phyloP scores from a whole-genome alignment of 768 basidiomycete species.

The Sutorius australiensis region DNA sequence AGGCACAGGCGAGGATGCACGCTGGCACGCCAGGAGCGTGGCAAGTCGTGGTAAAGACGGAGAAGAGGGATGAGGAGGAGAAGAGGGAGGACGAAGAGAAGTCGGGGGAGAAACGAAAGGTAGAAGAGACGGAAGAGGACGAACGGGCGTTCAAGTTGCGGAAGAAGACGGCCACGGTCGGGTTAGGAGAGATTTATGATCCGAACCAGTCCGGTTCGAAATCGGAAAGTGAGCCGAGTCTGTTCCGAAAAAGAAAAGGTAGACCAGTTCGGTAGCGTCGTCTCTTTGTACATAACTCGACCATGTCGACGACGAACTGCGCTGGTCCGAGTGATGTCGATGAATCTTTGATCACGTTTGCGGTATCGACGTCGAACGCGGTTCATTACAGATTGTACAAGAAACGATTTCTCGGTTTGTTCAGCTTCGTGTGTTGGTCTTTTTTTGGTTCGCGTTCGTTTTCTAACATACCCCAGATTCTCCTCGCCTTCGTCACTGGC shows the following conservation, averaged over 20 bases:
- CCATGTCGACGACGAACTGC: neutral
- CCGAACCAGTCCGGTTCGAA: slow-evolving; percentile 34
- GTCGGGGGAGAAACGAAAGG: slow-evolving; percentile 34
- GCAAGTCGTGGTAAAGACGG: slow-evolving; percentile 50
- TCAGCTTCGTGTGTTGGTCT: slow-evolving; percentile 56
- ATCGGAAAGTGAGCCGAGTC: slow-evolving; percentile 18
- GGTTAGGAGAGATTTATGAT: slow-evolving; percentile 80
- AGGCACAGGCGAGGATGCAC: slow-evolving; percentile 52
- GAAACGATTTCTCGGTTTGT: slow-evolving; percentile 60
- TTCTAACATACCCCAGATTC: slow-evolving; percentile 36
- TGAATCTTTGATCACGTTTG: neutral
- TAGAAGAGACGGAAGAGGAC: slow-evolving; percentile 43
- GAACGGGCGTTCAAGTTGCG: slow-evolving; percentile 61
- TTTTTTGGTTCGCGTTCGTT: too few species aligned
- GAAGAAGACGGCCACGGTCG: slow-evolving; percentile 55
- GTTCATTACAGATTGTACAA: slow-evolving; percentile 61
- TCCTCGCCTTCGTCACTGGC: slow-evolving; percentile 59
- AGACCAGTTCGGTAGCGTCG: neutral
- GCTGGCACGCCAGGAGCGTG: slow-evolving; percentile 78
- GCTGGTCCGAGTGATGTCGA: neutral
- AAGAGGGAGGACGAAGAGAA: slow-evolving; percentile 1
- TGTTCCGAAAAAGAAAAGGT: slow-evolving; percentile 21
- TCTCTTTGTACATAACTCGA: too few species aligned
- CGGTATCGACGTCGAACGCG: neutral
- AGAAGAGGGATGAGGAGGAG: neutral